Base-by-base conservation (phyloP, 2,329 filamentous ascomycete species). In the Pseudogymnoascus verrucosus region DNA sequence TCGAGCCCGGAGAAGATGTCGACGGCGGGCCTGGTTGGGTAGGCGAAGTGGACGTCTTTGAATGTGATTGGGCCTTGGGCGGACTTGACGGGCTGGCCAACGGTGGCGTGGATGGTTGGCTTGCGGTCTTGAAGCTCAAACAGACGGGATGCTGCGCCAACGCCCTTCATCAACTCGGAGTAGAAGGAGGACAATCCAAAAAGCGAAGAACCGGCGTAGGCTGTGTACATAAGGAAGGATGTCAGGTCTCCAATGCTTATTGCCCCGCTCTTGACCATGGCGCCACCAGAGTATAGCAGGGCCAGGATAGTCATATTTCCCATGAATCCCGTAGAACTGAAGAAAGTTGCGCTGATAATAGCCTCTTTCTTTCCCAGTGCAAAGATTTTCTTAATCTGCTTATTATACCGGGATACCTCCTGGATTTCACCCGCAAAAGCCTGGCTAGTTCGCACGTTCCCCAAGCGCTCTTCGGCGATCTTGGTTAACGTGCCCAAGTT, bases 141-240 rank as follows among this genome's bases (percentile, higher is more conserved):
- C 1, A 99, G 81, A 65, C 95, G 89, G 71, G 89, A 96, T n/a
- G 95, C 95, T 44, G 95, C 95, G 71, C 96, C 95, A 3, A 96
- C 93, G 44, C 96, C 96, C 76, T 99, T 99, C 95, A 99, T 99
- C 66, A 99, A 82, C 74, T 99, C 95, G 0, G 93, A 96, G 76
- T 97, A 99, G 78, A 99, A 99, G 64, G 90, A 91, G 3, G 92
- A 96, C 1, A 99, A 80, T 3, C 95, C 95, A 69, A 98, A 96
- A 67, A 99, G 84, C 76, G 91, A 96, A 60, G 90, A 95, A 2
- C 86, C 86, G 5, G 86, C 85, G 75, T 87, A 98, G 3, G 91
- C 93, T 2, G 93, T 96, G 76, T 98, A 99, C 93, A 99, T 98
- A 78, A 99, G 84, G 77, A 99, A 99, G 0, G 92, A 96, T 1